phyloP scores from a whole-genome alignment of 305 asterid genomes.

The Petunia hybrid region DNA sequence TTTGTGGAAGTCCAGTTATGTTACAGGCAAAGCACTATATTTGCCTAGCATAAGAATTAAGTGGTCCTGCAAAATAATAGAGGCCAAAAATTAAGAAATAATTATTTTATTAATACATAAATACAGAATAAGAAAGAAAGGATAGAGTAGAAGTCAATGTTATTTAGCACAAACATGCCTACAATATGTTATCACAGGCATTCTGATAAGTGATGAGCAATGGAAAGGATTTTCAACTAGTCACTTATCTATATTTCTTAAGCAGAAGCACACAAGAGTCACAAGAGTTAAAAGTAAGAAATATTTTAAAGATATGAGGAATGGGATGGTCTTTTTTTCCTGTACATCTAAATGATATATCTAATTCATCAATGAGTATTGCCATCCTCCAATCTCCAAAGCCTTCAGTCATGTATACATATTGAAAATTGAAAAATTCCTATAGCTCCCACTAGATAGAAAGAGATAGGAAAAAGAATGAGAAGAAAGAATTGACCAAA shows the following conservation, averaged over 20 bases:
- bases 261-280: background rate
- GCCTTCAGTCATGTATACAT: constrained; percentile 5
- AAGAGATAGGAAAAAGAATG: constrained; percentile 3
- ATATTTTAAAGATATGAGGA: background rate
- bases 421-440: background rate
- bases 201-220: background rate
- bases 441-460: background rate
- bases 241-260: background rate
- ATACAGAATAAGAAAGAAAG: background rate
- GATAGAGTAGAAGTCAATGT: background rate
- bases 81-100: constrained; percentile 5
- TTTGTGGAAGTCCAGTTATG: constrained; percentile 21
- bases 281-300: background rate
- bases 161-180: background rate
- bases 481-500: background rate
- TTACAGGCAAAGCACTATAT: constrained; percentile 27
- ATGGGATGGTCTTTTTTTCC: background rate
- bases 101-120: background rate
- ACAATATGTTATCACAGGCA: background rate
- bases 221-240: background rate
- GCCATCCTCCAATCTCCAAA: constrained; percentile 16
- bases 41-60: background rate
- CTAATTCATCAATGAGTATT: background rate
- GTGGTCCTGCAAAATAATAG: background rate
- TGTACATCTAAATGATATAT: constrained; percentile 14